Evolutionary conservation across 2,329 filamentous ascomycete genomes (phyloP).

Genomic region (Bisporella sp.): DNA sequence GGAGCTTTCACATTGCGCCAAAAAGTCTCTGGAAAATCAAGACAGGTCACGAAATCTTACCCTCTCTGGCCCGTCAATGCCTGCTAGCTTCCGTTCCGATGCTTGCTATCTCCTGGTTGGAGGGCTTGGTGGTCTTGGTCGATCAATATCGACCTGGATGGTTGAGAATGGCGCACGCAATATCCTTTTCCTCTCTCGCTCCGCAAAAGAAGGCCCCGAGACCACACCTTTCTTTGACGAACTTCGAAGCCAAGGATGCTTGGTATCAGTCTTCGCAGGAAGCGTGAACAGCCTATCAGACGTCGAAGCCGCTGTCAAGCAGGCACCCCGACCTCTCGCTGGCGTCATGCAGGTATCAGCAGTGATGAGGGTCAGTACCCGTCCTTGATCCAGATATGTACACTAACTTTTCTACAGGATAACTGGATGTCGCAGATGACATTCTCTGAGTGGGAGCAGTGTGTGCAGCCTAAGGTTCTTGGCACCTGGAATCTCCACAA

Average conservation of each 20-base stretch:
- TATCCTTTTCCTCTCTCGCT: conserved; percentile 29
- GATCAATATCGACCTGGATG: conserved; percentile 29
- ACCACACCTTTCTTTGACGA: conserved; percentile 4
- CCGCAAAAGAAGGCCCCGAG: conserved; percentile 9
- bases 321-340: conserved; percentile 1
- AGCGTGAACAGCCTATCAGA: conserved; percentile 3
- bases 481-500: neutral
- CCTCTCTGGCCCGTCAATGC: neutral
- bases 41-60: neutral
- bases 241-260: conserved; percentile 1
- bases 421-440: conserved; percentile 5
- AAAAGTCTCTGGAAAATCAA: neutral
- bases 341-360: conserved; percentile 13
- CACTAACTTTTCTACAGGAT: neutral
- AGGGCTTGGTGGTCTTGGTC: conserved; percentile 33
- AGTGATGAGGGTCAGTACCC: conserved; percentile 2
- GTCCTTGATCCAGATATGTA: neutral
- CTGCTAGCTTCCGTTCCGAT: conserved; percentile 8
- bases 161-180: conserved; percentile 28
- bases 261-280: neutral
- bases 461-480: too few relatives aligned
- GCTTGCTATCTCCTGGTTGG: conserved; percentile 32
- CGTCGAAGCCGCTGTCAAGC: conserved; percentile 3
- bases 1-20: conserved; percentile 3
- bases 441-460: conserved; percentile 2